Base-by-base conservation (phyloP, 352 stramenopile species). In the Pythium oligandrum region DNA sequence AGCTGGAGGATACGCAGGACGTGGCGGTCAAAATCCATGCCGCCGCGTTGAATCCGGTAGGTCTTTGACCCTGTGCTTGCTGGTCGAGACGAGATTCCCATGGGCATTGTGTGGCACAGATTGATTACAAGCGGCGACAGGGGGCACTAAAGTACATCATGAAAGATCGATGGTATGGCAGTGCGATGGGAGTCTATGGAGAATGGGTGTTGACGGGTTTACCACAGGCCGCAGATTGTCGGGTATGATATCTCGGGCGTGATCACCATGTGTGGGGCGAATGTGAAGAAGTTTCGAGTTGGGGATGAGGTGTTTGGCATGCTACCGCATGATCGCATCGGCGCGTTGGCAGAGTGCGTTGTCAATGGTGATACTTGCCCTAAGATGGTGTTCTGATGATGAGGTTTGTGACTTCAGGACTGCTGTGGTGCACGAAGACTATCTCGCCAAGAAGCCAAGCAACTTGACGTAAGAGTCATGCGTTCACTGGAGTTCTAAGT, bases 51-150 rank as follows among this genome's bases (percentile, higher is more conserved):
- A 90, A 88, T 42, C 82, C 82, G 3, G 81, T 89, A 54, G 32
- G 68, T 68, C 2, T 36, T 12, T 63, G 38, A 56, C 4, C 53
- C 4, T 3, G 48, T n/a, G 37, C 8, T 42, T 56, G 17, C 17
- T 26, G 17, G 17, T 26, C 17, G 17, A 26, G 17, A 26, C 17
- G 17, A 26, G 17, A 26, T 26, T 26, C 17, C 17, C 17, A 26
- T 49, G 55, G 33, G 8, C 52, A 6, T 37, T 51, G 2, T 2
- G 46, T 40, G 4, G 3, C 55, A n/a, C 54, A 91, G 81, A 68
- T 92, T 37, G 82, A 92, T 64, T 92, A 88, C 67, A 92, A 92
- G 64, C 69, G 78, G 26, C 78, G 82, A 4, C 71, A 92, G 53
- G 82, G 82, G 6, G 73, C 73, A 37, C 53, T 88, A 34, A 91